Evolutionary conservation across 805 yeast species (phyloP).

Genomic region (Ogataea trehalophila): DNA sequence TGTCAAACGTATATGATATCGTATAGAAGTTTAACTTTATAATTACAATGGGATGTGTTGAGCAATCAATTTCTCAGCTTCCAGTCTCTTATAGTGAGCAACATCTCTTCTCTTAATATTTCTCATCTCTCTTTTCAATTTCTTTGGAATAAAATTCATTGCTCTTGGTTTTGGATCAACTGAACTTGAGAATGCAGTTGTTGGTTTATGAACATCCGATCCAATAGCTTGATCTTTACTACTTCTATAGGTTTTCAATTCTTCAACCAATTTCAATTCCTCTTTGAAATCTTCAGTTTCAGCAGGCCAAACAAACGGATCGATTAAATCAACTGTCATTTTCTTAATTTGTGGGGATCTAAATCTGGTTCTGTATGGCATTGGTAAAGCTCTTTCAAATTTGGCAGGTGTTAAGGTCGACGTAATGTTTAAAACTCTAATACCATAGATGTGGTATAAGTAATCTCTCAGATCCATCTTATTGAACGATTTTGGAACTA

Average conservation of each 20-base stretch:
- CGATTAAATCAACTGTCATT: conserved; percentile 94
- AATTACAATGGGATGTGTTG: conserved; percentile 36
- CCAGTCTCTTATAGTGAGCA: conserved; percentile 17
- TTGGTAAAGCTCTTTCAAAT: conserved; percentile 51
- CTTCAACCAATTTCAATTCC: conserved; percentile 33
- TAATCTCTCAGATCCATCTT: conserved; percentile 93
- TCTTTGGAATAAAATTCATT: conserved; percentile 58
- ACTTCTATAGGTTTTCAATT: conserved; percentile 47
- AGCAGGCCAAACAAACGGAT: conserved; percentile 95
- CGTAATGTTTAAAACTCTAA: conserved; percentile 84
- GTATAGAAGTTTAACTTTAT: conserved; percentile 16
- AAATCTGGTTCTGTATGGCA: conserved; percentile 58
- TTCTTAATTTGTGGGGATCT: conserved; percentile 81
- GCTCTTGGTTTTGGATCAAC: conserved; percentile 51
- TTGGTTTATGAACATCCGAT: conserved; percentile 64
- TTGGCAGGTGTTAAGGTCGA: conserved; percentile 76
- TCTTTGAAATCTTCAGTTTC: conserved; percentile 32
- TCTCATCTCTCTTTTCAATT: conserved; percentile 39
- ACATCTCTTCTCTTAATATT: conserved; percentile 39
- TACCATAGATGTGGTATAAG: conserved; percentile 82
- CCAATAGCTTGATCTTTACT: conserved; percentile 49
- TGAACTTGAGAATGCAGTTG: conserved; percentile 71
- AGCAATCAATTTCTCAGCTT: conserved; percentile 34
- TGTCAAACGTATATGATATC: conserved; percentile 10
- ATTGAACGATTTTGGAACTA: conserved; percentile 91